phyloP scores from a whole-genome alignment of 768 basidiomycete species.

The Jaapia argillacea region DNA sequence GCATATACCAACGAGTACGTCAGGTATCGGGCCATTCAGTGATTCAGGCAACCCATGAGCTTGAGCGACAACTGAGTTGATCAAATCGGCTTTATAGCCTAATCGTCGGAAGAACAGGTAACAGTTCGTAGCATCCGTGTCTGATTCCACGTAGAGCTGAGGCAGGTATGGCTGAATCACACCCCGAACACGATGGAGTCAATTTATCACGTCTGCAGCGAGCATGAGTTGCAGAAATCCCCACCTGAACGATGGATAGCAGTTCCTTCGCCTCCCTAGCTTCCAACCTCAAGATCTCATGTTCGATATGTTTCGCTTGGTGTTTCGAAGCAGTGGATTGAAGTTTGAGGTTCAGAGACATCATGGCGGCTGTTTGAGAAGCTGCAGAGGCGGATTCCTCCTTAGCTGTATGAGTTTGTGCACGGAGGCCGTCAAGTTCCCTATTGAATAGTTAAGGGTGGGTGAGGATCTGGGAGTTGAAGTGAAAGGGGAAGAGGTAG shows the following conservation, averaged over 20 bases:
- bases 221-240: no score
- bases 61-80: conserved; percentile 75
- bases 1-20: conserved; percentile 86
- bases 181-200: background rate
- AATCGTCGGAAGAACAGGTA: conserved; percentile 92
- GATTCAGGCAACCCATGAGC: conserved; percentile 79
- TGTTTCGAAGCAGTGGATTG: conserved; percentile 88
- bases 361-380: conserved; percentile 85
- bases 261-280: conserved; percentile 76
- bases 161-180: conserved; percentile 74
- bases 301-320: conserved; percentile 81
- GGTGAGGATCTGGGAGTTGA: conserved; percentile 1
- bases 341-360: conserved; percentile 90
- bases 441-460: conserved; percentile 27
- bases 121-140: conserved; percentile 80
- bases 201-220: no score
- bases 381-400: conserved; percentile 74
- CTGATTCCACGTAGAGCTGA: conserved; percentile 80
- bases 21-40: conserved; percentile 73
- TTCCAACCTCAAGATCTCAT: conserved; percentile 81
- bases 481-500: conserved; percentile 3
- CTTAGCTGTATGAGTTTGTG: conserved; percentile 79
- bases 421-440: conserved; percentile 76
- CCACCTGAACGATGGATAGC: conserved; percentile 79
- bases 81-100: conserved; percentile 77